phyloP scores from a whole-genome alignment of 371 early-diverging fungal genomes.

The Mortierella sp. region DNA sequence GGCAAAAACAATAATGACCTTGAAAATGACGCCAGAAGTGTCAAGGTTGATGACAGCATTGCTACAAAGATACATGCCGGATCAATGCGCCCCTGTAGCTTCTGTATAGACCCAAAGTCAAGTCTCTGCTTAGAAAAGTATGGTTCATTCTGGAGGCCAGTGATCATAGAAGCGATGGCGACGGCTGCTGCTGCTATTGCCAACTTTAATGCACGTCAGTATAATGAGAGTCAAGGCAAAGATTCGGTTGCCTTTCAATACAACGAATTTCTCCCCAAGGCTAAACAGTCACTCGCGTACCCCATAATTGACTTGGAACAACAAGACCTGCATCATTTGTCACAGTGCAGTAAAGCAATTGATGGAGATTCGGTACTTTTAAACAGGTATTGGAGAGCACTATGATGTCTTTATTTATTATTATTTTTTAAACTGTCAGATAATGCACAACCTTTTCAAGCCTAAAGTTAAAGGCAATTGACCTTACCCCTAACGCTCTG shows the following conservation, averaged over 20 bases:
- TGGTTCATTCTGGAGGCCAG: conserved; percentile 32
- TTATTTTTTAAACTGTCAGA: no score
- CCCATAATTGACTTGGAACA: background rate
- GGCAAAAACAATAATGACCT: background rate
- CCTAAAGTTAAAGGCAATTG: no score
- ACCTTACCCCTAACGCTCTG: no score
- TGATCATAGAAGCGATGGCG: conserved; percentile 40
- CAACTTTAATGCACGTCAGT: conserved; percentile 15
- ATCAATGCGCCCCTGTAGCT: background rate
- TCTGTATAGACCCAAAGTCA: conserved; percentile 31
- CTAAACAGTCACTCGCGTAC: background rate
- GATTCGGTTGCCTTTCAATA: background rate
- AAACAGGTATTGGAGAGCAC: background rate
- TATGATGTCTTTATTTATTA: no score
- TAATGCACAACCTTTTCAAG: no score
- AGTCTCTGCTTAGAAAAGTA: conserved; percentile 31
- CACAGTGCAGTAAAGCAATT: background rate
- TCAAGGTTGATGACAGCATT: background rate
- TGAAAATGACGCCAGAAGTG: no score
- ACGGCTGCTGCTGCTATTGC: conserved; percentile 54
- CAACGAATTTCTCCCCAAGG: conserved; percentile 23
- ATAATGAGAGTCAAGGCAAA: background rate
- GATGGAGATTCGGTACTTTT: background rate
- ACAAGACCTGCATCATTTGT: background rate
- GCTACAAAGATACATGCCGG: background rate